Percentiles rank a stretch among this genome's conserved stretches.
These are phyloP conservation scores for Cadophora sp. DNA, from an alignment of 2,329 filamentous ascomycete species.

Conservation along the genomic window DNA sequence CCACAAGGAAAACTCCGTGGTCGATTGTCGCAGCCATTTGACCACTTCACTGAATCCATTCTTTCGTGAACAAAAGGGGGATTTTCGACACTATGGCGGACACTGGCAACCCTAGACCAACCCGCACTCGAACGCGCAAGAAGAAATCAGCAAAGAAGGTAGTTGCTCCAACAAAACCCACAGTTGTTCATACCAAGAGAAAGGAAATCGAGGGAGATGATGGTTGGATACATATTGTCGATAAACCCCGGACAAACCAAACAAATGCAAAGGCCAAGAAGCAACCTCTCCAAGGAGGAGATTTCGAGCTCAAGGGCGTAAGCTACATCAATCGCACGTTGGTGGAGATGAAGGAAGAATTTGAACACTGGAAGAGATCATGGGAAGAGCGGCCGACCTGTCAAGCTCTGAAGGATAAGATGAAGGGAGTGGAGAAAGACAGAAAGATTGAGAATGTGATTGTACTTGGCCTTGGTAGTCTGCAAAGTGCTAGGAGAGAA, in stretches of 20 bases:
- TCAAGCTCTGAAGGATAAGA: conserved; percentile 27
- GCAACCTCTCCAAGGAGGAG: conserved; percentile 33
- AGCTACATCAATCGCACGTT: conserved; percentile 41
- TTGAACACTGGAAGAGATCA: conserved; percentile 34
- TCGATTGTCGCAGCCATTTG: background rate
- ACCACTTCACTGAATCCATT: background rate
- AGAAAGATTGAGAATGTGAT: conserved; percentile 38
- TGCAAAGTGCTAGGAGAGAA: conserved; percentile 41
- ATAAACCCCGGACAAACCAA: conserved; percentile 30
- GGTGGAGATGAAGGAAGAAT: conserved; percentile 40
- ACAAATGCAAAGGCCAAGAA: conserved; percentile 21
- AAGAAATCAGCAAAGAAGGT: conserved; percentile 13
- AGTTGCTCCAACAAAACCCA: conserved; percentile 4
- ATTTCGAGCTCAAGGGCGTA: conserved; percentile 40
- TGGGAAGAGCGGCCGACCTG: conserved; percentile 40
- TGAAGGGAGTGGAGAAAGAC: conserved; percentile 24
- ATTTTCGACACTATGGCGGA: conserved; percentile 10
- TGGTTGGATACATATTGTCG: conserved; percentile 46
- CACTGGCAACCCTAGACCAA: background rate
- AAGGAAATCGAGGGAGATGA: conserved; percentile 41
- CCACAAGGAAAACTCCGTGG: background rate
- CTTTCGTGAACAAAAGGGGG: background rate
- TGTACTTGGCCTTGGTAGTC: conserved; percentile 42
- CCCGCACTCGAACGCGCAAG: background rate
- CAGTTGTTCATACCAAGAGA: conserved; percentile 40